phyloP scores from a whole-genome alignment of 2,329 filamentous ascomycete species.

The Sphaerulina populicola region DNA sequence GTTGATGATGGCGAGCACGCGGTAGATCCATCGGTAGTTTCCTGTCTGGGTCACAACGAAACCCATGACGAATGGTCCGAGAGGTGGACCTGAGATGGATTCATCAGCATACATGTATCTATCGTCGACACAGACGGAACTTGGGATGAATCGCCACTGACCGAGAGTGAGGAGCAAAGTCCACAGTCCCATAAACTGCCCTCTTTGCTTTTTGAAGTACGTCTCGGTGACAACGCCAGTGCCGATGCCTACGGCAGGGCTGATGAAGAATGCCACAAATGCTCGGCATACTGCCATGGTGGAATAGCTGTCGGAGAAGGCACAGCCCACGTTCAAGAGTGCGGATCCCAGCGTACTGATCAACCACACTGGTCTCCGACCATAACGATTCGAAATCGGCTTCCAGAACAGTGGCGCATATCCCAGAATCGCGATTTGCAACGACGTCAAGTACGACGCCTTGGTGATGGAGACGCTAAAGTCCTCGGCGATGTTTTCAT shows the following conservation, averaged over 20 bases:
- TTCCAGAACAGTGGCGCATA: conserved; percentile 50
- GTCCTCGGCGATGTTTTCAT: conserved; percentile 46
- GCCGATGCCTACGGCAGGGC: conserved; percentile 47
- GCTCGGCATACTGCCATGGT: conserved; percentile 47
- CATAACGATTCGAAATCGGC: conserved; percentile 47
- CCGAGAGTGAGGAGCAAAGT: conserved; percentile 46
- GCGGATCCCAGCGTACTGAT: conserved; percentile 43
- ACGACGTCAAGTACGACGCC: conserved; percentile 47
- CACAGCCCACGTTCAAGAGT: conserved; percentile 48
- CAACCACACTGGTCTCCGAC: conserved; percentile 49
- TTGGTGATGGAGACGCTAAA: conserved; percentile 43
- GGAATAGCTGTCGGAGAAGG: conserved; percentile 42
- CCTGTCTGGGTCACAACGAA: conserved; percentile 46
- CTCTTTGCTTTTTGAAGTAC: conserved; percentile 50
- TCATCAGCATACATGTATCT: not conserved
- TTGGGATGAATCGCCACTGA: not conserved
- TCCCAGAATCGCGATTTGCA: conserved; percentile 50
- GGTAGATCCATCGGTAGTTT: conserved; percentile 52
- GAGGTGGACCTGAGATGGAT: conserved; percentile 30
- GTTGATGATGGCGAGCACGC: conserved; percentile 50
- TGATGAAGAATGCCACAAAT: conserved; percentile 50
- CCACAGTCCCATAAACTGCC: conserved; percentile 52
- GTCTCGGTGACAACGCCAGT: conserved; percentile 52
- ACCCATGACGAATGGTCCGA: conserved; percentile 35
- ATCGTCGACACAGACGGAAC: no score